A percentile compares a stretch with the other conserved stretches of the same genome.
Conservation (phyloP, 1,284 basidiomycete genomes). For the Sphaerobolus stellatus region DNA sequence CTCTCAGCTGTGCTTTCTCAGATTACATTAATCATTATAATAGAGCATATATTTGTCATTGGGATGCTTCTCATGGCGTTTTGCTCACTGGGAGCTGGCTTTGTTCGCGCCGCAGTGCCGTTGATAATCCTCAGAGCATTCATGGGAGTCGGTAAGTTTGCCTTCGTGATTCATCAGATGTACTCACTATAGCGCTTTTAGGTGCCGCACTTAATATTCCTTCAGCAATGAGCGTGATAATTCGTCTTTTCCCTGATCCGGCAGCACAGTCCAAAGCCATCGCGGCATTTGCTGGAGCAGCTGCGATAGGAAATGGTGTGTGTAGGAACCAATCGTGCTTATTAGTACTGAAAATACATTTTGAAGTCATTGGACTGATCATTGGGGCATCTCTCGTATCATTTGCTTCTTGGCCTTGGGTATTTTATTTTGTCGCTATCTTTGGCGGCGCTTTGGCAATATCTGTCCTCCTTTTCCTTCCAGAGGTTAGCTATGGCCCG, state of each 20-base stretch:
- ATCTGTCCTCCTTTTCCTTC: constrained; percentile 27
- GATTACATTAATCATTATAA: background rate
- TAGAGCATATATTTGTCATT: constrained; percentile 25
- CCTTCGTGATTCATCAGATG: constrained; percentile 18
- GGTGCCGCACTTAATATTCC: constrained; percentile 48
- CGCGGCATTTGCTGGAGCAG: constrained; percentile 44
- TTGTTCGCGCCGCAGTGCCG: constrained; percentile 39
- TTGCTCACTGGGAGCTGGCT: constrained; percentile 41
- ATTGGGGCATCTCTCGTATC: constrained; percentile 43
- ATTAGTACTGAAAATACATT: background rate
- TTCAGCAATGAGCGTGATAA: constrained; percentile 46
- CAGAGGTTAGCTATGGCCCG: background rate
- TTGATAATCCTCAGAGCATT: constrained; percentile 46
- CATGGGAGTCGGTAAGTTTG: constrained; percentile 37
- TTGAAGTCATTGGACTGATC: constrained; percentile 40
- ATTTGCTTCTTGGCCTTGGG: constrained; percentile 34
- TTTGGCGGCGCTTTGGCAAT: constrained; percentile 30
- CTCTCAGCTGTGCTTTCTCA: background rate
- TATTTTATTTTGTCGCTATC: constrained; percentile 39
- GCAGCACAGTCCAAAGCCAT: constrained; percentile 46
- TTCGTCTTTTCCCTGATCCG: constrained; percentile 45
- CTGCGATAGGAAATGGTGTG: constrained; percentile 45
- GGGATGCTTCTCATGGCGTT: constrained; percentile 38
- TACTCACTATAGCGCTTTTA: constrained; percentile 15
- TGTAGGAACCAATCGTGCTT: background rate